Base-by-base conservation (phyloP, 1,284 basidiomycete species). In the Puccinia hordei region DNA sequence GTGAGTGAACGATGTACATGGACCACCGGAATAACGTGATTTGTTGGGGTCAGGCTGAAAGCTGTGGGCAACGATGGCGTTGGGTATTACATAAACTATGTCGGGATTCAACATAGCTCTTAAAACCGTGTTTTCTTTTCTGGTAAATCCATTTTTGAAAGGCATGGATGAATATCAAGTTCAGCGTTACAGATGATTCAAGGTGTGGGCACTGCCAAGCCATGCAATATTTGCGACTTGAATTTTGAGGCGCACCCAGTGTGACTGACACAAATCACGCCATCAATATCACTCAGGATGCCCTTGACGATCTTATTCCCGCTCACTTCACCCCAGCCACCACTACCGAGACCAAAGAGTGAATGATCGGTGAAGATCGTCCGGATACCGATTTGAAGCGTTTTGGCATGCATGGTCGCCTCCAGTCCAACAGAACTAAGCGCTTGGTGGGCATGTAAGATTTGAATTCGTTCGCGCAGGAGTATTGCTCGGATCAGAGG, bases 341-440 rank as follows among this genome's bases (percentile, higher is more conserved):
- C 95, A 84, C 98, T 95, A 65, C 93, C 94, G 83, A 99, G 94
- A 0, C 94, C 95, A 83, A 98, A 99, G 33, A 99, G 87, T 83
- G 92, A 94, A 85, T 99, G 97, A 86, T 99, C 97, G 0, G 97
- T 98, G 85, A 99, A 98, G 12, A 97, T 92, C 0, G 93, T 93
- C 27, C 92, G 90, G 15, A 95, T 88, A 0, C 86, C 85, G 73
- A 85, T 81, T 41, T 73, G 78, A 0, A 80, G 49, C 33, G 69
- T 73, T 73, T 80, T 80, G 0, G 94, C 90, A 84, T 98, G 94
- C 41, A 98, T 87, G 79, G 98, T 91, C 13, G 90, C 94, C 87
- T 99, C 97, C 84, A 98, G 94, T 0, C 92, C 96, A 72, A 98
- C 89, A 0, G 93, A 91, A 0, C 92, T 93, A 1, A 99, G 89